Conservation (phyloP, 139 green algal species). For the Chlorella sp. region DNA sequence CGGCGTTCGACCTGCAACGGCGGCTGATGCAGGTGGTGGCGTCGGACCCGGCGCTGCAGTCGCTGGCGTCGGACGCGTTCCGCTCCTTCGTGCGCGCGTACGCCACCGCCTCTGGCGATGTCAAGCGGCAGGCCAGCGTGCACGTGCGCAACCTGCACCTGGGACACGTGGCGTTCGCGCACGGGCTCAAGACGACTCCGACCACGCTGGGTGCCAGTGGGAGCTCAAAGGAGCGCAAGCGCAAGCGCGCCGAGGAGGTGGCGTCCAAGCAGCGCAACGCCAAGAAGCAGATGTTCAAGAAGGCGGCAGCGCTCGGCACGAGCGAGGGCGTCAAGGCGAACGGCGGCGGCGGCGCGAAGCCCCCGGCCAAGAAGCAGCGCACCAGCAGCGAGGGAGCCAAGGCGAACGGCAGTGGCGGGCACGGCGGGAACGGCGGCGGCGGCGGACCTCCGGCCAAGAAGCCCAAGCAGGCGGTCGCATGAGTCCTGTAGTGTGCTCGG, state of each 20-base stretch:
- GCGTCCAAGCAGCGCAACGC: slow-evolving; percentile 2
- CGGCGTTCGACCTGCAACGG: slow-evolving; percentile 22
- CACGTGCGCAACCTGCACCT: slow-evolving; percentile 85
- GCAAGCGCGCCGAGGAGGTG: slow-evolving; percentile 32
- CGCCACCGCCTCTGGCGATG: slow-evolving; percentile 55
- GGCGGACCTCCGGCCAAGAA: too few species aligned
- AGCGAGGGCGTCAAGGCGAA: too few species aligned
- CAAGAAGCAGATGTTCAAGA: slow-evolving; percentile 17
- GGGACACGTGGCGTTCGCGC: slow-evolving; percentile 85
- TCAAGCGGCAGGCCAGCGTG: slow-evolving; percentile 44
- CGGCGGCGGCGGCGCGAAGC: too few species aligned
- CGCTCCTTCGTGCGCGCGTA: slow-evolving; percentile 81
- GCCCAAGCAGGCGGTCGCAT: too few species aligned
- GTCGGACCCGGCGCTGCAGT: slow-evolving; percentile 26
- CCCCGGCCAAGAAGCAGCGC: not conserved
- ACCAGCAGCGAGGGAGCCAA: not conserved
- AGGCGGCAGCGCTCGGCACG: slow-evolving; percentile 7
- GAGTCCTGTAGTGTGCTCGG: too few species aligned
- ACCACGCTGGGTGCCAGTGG: slow-evolving; percentile 36
- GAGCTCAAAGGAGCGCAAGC: slow-evolving; percentile 41
- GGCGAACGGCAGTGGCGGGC: too few species aligned
- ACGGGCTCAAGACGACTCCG: slow-evolving; percentile 67
- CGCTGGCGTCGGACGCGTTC: slow-evolving; percentile 74
- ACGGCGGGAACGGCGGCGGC: too few species aligned
- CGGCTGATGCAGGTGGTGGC: slow-evolving; percentile 20